A percentile compares a stretch with the other conserved stretches of the same genome.
Evolutionary conservation across 441 rosid species (phyloP).

Genomic region (Syzygium syzygioides): DNA sequence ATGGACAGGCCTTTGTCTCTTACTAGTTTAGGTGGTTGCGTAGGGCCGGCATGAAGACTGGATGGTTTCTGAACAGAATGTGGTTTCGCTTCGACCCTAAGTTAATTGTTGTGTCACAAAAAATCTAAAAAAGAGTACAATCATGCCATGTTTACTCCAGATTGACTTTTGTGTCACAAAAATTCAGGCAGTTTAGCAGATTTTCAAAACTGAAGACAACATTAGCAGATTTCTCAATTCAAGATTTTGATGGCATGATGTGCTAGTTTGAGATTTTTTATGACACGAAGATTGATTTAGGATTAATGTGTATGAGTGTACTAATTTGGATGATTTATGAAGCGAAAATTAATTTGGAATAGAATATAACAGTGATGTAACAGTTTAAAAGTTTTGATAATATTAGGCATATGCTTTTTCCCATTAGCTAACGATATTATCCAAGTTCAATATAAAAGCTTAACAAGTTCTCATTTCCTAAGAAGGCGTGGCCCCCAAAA

Average conservation of each 20-base stretch:
- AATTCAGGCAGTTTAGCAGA: not conserved
- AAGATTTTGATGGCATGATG: not conserved
- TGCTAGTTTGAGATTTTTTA: not conserved
- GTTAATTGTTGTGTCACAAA: not conserved
- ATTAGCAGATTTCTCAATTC: not conserved
- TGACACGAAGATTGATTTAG: not conserved
- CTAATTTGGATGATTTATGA: not conserved
- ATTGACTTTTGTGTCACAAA: not conserved
- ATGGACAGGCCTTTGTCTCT: too few species aligned
- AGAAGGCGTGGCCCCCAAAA: not conserved
- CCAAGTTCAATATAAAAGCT: not conserved
- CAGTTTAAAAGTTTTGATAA: too few species aligned
- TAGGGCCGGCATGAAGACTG: too few species aligned
- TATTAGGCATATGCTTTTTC: not conserved
- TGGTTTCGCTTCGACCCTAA: too few species aligned
- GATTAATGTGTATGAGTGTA: not conserved
- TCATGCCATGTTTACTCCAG: too few species aligned
- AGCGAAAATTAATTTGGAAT: too few species aligned
- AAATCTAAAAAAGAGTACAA: not conserved
- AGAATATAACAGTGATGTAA: too few species aligned
- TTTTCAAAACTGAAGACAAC: not conserved
- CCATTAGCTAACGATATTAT: not conserved
- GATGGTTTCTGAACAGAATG: too few species aligned
- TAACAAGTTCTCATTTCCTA: not conserved
- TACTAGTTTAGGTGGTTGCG: too few species aligned